Base-by-base conservation (phyloP, 1,284 basidiomycete species). In the Rhodotorula sp. region DNA sequence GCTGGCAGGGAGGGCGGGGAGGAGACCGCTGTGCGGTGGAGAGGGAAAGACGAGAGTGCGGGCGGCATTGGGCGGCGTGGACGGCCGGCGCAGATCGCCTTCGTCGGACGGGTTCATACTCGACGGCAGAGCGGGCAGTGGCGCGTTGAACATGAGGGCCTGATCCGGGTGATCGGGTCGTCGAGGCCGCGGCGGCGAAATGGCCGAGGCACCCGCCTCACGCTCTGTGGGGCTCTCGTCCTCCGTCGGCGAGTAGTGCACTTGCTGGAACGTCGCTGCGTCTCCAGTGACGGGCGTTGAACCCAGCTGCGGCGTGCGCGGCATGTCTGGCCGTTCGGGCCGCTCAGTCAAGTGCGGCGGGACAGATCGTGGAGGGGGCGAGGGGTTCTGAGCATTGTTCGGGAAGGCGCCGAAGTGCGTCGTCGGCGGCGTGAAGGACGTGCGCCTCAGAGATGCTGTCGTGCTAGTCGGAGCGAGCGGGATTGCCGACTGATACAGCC, bases 401-500 rank as follows among this genome's bases (percentile, higher is more conserved):
- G 34, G 34, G 34, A 34, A 34, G 34, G 34, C 34, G 34, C 34
- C 5, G 34, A 34, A 34, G 34, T 34, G 34, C 34, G 14, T 53
- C 12, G n/a, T 25, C 8, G 57, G 44, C 4, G 57, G 42, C 19
- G 25, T 53, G 56, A 66, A 59, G 9, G 64, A 53, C 0, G 64
- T 44, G 13, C 49, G 49, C 1, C 45, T 53, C 3, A 25, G 52
- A 27, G 21, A 23, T 13, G 23, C 7, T 14, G n/a, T 17, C 25
- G 3, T 55, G 54, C 27, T 27, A 25, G 17, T n/a, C 1, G 68
- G 63, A 0, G 61, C 57, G 58, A 70, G 61, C 0, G 68, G 68
- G 17, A 70, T 70, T 17, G 63, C 53, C 1, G 63, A 65, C n/a
- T 50, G 50, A 59, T 70, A 70, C 21, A 59, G 67, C n/a, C 55